Percentiles rank a stretch among this genome's conserved stretches.
phyloP scores from a whole-genome alignment of 1,139 yeast species.

The Nakaseomyces nivariensis region DNA sequence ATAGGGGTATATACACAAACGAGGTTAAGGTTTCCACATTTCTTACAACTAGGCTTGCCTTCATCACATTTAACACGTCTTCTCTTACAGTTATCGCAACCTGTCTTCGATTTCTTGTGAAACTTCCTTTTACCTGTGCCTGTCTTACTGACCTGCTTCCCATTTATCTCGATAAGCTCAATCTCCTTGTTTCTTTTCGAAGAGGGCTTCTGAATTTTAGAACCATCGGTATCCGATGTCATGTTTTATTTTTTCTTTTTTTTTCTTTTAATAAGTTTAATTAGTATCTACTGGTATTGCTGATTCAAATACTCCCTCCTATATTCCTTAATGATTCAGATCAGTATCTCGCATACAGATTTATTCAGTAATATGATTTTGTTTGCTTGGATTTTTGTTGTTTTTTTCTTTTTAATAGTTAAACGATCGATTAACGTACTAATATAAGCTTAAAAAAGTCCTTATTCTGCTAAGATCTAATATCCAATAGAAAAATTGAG shows the following conservation, averaged over 20 bases:
- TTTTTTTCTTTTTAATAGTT: too few relatives aligned
- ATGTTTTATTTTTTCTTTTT: neutral
- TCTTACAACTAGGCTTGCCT: slow-evolving; percentile 63
- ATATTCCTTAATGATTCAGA: neutral
- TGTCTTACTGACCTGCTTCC: slow-evolving; percentile 33
- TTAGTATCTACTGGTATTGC: neutral
- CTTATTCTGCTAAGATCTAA: too few relatives aligned
- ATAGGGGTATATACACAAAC: slow-evolving; percentile 51
- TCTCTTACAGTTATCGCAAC: slow-evolving; percentile 81
- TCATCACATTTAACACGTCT: slow-evolving; percentile 93
- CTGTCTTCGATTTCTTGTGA: slow-evolving; percentile 79
- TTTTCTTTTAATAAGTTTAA: neutral
- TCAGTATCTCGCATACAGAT: neutral
- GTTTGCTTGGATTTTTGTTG: too few relatives aligned
- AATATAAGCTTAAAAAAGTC: too few relatives aligned
- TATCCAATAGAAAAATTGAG: too few relatives aligned
- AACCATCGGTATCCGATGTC: slow-evolving; percentile 2
- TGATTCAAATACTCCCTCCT: neutral
- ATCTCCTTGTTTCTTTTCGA: slow-evolving; percentile 13
- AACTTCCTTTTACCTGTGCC: slow-evolving; percentile 50
- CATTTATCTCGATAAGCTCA: slow-evolving; percentile 31
- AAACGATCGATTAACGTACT: too few relatives aligned
- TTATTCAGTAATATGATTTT: too few relatives aligned
- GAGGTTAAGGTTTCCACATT: slow-evolving; percentile 68
- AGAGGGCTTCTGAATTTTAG: neutral